These are phyloP conservation scores for Penicillium palitans DNA, from an alignment of 2,329 filamentous ascomycete species.

Conservation along the genomic window DNA sequence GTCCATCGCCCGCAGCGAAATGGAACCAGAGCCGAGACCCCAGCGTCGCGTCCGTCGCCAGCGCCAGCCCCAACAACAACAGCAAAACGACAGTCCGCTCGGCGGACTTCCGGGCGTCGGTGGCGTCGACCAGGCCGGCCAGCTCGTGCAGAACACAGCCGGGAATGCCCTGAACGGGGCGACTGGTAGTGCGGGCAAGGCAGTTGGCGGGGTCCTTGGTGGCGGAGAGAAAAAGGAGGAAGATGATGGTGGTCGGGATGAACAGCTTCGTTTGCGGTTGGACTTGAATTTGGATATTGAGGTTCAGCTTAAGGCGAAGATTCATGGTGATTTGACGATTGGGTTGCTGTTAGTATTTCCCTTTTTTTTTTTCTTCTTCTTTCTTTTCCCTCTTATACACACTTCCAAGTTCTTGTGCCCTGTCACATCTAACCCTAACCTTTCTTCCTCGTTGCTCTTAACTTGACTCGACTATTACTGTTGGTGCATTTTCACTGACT, in stretches of 20 bases:
- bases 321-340: constrained; percentile 79
- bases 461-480: not conserved
- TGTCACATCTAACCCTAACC: not conserved
- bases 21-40: constrained; percentile 43
- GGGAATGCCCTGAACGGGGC: constrained; percentile 49
- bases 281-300: constrained; percentile 81
- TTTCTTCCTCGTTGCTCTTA: no score
- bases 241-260: constrained; percentile 52
- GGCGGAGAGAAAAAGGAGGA: constrained; percentile 43
- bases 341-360: constrained; percentile 67
- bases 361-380: not conserved
- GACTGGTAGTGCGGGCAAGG: constrained; percentile 44
- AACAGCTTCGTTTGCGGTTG: constrained; percentile 69
- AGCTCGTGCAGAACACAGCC: constrained; percentile 53
- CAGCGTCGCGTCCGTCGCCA: constrained; percentile 32
- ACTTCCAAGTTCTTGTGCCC: not conserved
- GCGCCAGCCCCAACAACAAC: constrained; percentile 53
- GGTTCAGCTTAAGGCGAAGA: constrained; percentile 80
- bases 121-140: constrained; percentile 58
- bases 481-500: constrained; percentile 12
- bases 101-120: constrained; percentile 48
- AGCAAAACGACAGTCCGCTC: constrained; percentile 42
- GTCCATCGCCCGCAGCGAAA: constrained; percentile 53
- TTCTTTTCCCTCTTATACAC: no score
- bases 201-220: constrained; percentile 41